These are phyloP conservation scores for Eucalyptus camaldulensis DNA, from an alignment of 345 rosid genomes.

Conservation along the genomic window DNA sequence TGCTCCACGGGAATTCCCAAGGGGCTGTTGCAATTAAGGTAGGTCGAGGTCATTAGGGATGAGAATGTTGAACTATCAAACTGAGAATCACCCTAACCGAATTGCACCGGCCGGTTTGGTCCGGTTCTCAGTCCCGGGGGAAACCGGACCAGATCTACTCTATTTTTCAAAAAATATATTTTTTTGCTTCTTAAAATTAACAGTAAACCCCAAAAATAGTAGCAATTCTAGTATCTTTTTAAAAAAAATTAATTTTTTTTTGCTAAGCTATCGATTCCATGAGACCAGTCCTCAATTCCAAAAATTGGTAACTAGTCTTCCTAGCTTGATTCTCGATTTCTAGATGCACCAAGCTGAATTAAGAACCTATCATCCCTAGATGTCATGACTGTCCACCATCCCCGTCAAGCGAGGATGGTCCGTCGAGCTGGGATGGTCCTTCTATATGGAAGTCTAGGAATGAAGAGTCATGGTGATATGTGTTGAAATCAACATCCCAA, in stretches of 20 bases:
- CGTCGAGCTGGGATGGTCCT: neutral
- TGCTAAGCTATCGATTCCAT: too few relatives aligned
- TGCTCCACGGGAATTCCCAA: neutral
- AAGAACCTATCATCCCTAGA: too few relatives aligned
- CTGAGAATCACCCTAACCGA: rapidly evolving
- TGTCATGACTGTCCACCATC: too few relatives aligned
- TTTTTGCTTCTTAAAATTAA: too few relatives aligned
- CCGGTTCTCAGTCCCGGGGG: rapidly evolving
- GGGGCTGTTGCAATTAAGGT: neutral
- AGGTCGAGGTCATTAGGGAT: neutral
- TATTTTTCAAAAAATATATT: too few relatives aligned
- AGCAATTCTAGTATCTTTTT: too few relatives aligned
- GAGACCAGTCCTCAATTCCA: too few relatives aligned
- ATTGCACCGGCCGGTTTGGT: rapidly evolving
- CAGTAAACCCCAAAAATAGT: too few relatives aligned
- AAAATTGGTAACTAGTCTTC: too few relatives aligned
- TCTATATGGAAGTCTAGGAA: neutral
- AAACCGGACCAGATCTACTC: rapidly evolving
- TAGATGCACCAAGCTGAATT: rapidly evolving
- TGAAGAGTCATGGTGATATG: neutral
- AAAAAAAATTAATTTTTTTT: too few relatives aligned
- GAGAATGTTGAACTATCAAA: rapidly evolving
- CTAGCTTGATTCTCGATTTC: too few relatives aligned
- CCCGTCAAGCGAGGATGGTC: too few relatives aligned
- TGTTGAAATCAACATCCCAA: neutral